Percentiles rank a stretch among this genome's conserved stretches.
Evolutionary conservation across 306 rosid genomes (phyloP).

Genomic region (Lagenaria siceraria): DNA sequence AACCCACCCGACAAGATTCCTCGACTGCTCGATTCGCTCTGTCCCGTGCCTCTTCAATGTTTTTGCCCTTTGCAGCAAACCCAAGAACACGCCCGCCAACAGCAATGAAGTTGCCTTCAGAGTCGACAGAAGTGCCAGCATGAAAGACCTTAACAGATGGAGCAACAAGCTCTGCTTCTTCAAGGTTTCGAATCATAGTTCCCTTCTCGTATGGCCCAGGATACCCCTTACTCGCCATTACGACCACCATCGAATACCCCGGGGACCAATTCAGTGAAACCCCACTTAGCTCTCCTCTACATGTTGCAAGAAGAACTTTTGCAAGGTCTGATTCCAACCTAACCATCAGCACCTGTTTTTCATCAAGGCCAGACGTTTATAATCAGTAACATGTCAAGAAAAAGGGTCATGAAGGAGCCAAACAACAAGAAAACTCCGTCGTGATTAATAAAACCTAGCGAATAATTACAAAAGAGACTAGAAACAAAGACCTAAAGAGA

Average conservation of each 20-base stretch:
- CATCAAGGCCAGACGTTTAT: not conserved
- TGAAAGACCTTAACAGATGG: constrained; percentile 75
- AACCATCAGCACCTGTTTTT: constrained; percentile 72
- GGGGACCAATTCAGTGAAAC: constrained; percentile 77
- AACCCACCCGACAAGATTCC: constrained; percentile 64
- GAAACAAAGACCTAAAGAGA: too few relatives aligned
- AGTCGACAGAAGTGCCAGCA: constrained; percentile 76
- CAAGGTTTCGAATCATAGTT: constrained; percentile 59
- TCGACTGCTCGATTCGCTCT: constrained; percentile 61
- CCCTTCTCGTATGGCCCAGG: constrained; percentile 87
- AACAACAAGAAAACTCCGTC: too few relatives aligned
- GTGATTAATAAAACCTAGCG: too few relatives aligned
- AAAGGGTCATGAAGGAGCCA: not conserved
- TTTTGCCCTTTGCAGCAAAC: constrained; percentile 68
- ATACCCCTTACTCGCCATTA: constrained; percentile 95
- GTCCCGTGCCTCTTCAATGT: constrained; percentile 74
- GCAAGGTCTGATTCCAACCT: constrained; percentile 84
- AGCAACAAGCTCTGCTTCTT: constrained; percentile 63
- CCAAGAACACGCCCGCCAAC: constrained; percentile 93
- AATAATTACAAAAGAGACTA: too few relatives aligned
- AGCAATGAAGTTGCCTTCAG: constrained; percentile 59
- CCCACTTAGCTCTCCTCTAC: constrained; percentile 71
- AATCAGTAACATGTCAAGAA: not conserved
- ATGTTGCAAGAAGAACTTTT: constrained; percentile 83
- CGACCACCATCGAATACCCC: constrained; percentile 92